Evolutionary conservation across 148 eudicot species (phyloP).

Genomic region (Nepenthes gracilis): DNA sequence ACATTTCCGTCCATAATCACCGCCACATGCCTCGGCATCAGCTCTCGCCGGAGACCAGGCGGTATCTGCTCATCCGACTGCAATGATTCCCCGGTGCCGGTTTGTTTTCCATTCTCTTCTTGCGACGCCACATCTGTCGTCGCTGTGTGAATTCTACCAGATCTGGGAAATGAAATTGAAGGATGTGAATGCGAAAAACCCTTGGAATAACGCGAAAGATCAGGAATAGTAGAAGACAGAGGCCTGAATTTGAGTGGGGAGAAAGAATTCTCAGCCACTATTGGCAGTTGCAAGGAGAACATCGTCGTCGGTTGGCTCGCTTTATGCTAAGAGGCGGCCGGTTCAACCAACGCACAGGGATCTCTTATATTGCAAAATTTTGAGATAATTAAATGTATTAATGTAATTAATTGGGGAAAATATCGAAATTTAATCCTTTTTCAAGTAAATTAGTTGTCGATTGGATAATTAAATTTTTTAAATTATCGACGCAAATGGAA

Average conservation of each 20-base stretch:
- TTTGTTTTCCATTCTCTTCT: background rate
- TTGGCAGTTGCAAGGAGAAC: background rate
- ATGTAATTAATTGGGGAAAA: too few species aligned
- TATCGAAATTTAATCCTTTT: too few species aligned
- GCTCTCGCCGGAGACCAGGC: conserved; percentile 30
- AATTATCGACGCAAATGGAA: too few species aligned
- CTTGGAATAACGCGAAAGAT: background rate
- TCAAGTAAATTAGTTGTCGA: too few species aligned
- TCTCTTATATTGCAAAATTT: too few species aligned
- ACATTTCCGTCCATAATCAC: conserved; percentile 77
- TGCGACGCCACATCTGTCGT: background rate
- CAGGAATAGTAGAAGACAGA: background rate
- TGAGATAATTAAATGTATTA: too few species aligned
- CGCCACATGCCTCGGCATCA: conserved; percentile 65
- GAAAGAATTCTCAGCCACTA: background rate
- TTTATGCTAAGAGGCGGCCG: too few species aligned
- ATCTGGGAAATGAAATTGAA: background rate
- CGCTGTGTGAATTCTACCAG: background rate
- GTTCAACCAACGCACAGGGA: too few species aligned
- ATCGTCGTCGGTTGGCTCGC: background rate
- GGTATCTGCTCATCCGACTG: conserved; percentile 19
- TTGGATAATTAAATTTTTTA: too few species aligned
- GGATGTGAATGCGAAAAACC: background rate
- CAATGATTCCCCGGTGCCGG: background rate
- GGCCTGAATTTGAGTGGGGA: background rate